Conservation (phyloP, 257 asterid genomes). For the Ballota nigra region DNA sequence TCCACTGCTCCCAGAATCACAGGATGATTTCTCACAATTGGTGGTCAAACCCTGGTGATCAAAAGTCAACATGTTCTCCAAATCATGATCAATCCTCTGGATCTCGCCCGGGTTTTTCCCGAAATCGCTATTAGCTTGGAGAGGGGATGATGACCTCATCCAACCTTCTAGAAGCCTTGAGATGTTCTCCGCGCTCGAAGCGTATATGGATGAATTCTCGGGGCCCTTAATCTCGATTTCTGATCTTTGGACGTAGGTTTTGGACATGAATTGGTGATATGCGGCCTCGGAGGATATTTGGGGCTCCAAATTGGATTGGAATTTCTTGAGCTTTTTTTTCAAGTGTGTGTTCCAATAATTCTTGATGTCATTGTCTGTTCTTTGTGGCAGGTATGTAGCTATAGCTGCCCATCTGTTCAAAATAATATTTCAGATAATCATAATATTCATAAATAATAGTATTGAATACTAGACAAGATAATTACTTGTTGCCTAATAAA, state of each 20-base stretch:
- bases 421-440: neutral
- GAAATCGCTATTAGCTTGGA: neutral
- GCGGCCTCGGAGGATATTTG: slow-evolving; percentile 30
- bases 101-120: slow-evolving; percentile 16
- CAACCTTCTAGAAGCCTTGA: slow-evolving; percentile 90
- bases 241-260: slow-evolving; percentile 7
- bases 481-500: slow-evolving; percentile 89
- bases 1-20: slow-evolving; percentile 50
- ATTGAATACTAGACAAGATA: too few relatives aligned
- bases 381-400: slow-evolving; percentile 89
- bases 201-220: slow-evolving; percentile 55
- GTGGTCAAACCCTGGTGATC: slow-evolving; percentile 31
- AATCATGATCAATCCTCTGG: slow-evolving; percentile 35
- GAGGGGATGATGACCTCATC: slow-evolving; percentile 74
- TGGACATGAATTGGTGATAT: slow-evolving; percentile 40
- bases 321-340: slow-evolving; percentile 77
- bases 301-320: slow-evolving; percentile 44
- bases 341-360: slow-evolving; percentile 97
- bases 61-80: slow-evolving; percentile 42
- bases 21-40: slow-evolving; percentile 34
- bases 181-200: slow-evolving; percentile 88
- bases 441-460: too few relatives aligned
- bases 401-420: slow-evolving; percentile 88
- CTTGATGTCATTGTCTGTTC: slow-evolving; percentile 96
- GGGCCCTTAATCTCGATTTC: slow-evolving; percentile 15